Evolutionary conservation across 768 basidiomycete species (phyloP).

Genomic region (Amanita phalloides): DNA sequence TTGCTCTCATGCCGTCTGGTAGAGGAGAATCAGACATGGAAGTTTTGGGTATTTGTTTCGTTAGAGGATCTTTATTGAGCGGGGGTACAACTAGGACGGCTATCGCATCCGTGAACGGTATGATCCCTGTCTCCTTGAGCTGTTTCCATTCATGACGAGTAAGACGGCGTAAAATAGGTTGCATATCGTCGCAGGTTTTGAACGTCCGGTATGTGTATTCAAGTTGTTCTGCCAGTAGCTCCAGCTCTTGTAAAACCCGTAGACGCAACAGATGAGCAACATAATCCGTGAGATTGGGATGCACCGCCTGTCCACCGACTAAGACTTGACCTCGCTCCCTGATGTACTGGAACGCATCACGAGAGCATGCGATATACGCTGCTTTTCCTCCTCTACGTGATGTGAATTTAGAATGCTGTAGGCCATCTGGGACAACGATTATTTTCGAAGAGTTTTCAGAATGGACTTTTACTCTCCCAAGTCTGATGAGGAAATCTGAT

Average conservation of each 20-base stretch:
- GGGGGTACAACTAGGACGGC: constrained; percentile 68
- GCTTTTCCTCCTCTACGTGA: constrained; percentile 33
- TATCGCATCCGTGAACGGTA: constrained; percentile 43
- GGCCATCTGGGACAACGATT: constrained; percentile 38
- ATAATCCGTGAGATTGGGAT: constrained; percentile 39
- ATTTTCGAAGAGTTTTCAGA: constrained; percentile 9
- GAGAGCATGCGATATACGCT: constrained; percentile 52
- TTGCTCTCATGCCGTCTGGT: constrained; percentile 11
- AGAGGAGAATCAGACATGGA: constrained; percentile 26
- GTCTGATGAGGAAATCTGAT: constrained; percentile 57
- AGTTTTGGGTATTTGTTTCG: constrained; percentile 30
- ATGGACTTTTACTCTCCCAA: constrained; percentile 38
- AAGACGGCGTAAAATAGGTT: constrained; percentile 45
- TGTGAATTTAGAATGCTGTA: constrained; percentile 56
- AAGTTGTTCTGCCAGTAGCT: constrained; percentile 40
- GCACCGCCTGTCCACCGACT: constrained; percentile 12
- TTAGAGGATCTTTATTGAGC: constrained; percentile 39
- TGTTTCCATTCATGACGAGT: constrained; percentile 48
- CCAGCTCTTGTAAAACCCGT: constrained; percentile 67
- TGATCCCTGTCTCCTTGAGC: constrained; percentile 31
- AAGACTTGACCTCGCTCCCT: constrained; percentile 18
- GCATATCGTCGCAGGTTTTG: constrained; percentile 12
- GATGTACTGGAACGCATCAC: constrained; percentile 31
- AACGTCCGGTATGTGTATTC: constrained; percentile 13
- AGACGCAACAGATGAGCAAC: constrained; percentile 58